Evolutionary conservation across 805 yeast species (phyloP).

Genomic region (Pichia phayaonensis): DNA sequence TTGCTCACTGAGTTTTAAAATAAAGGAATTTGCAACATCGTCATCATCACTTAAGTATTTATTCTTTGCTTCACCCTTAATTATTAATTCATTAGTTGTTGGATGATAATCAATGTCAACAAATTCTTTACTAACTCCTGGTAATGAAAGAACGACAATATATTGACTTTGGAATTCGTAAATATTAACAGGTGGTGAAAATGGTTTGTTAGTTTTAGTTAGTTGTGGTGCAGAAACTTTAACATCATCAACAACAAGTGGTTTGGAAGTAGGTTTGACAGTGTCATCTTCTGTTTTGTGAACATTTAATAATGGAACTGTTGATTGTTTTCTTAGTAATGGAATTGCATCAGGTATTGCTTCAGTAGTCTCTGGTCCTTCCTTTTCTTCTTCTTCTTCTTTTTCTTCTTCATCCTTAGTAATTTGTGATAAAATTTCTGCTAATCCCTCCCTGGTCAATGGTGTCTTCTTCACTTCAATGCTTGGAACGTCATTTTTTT

Average conservation of each 20-base stretch:
- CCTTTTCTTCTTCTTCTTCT: background rate
- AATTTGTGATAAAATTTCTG: slow-evolving; percentile 5
- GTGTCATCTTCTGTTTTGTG: slow-evolving; percentile 12
- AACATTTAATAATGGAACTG: slow-evolving; percentile 16
- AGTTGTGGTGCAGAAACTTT: slow-evolving; percentile 8
- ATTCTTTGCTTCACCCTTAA: slow-evolving; percentile 42
- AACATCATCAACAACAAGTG: slow-evolving; percentile 4
- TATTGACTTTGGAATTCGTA: slow-evolving; percentile 43
- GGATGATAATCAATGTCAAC: slow-evolving; percentile 55
- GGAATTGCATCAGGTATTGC: background rate
- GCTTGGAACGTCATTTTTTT: background rate
- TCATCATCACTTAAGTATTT: slow-evolving; percentile 29
- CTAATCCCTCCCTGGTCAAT: slow-evolving; percentile 8
- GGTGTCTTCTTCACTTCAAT: slow-evolving; percentile 1
- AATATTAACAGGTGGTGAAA: slow-evolving; percentile 53
- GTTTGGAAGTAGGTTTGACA: background rate
- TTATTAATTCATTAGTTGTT: slow-evolving; percentile 42
- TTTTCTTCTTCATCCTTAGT: background rate
- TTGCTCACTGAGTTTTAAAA: slow-evolving; percentile 43
- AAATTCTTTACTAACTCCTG: slow-evolving; percentile 50
- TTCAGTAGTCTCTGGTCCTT: background rate
- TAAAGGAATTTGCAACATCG: slow-evolving; percentile 26
- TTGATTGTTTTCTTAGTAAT: slow-evolving; percentile 11
- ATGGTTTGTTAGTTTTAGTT: slow-evolving; percentile 32
- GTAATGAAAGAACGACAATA: slow-evolving; percentile 42